Evolutionary conservation across 2,329 filamentous ascomycete species (phyloP).

Genomic region (Rhytidhysteron rufulum): DNA sequence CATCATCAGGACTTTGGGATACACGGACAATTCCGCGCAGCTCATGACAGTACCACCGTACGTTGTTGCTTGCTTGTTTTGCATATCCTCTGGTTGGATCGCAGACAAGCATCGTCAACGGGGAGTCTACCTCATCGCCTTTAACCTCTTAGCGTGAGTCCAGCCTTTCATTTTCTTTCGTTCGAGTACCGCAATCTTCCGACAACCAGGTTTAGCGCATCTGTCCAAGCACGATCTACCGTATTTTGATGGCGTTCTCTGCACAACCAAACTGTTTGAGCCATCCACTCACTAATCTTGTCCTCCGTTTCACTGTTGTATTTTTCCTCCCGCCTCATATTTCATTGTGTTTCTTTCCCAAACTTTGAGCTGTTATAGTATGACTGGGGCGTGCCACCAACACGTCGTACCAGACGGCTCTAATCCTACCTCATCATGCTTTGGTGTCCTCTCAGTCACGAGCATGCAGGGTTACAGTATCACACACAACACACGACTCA

Average conservation of each 20-base stretch:
- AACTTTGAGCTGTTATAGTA: no score
- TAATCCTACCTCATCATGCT: no score
- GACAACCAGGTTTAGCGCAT: constrained; percentile 3
- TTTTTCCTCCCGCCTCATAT: background rate
- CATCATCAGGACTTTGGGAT: constrained; percentile 62
- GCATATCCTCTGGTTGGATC: constrained; percentile 13
- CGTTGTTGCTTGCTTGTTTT: constrained; percentile 35
- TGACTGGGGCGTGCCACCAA: no score
- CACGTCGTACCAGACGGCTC: no score
- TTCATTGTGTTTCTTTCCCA: background rate
- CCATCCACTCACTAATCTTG: background rate
- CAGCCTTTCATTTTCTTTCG: background rate
- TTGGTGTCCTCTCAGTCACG: no score
- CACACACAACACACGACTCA: no score
- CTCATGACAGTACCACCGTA: constrained; percentile 64
- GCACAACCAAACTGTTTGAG: no score
- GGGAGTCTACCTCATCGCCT: constrained; percentile 16
- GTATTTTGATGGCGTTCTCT: no score
- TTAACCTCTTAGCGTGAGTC: constrained; percentile 15
- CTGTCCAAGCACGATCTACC: constrained; percentile 1
- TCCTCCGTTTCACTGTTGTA: background rate
- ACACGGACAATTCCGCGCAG: constrained; percentile 56
- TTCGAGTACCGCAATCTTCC: background rate
- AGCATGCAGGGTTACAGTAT: no score
- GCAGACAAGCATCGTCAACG: constrained; percentile 15